phyloP scores from a whole-genome alignment of 495 filamentous ascomycete genomes.

The Tetracladium marchalianum region DNA sequence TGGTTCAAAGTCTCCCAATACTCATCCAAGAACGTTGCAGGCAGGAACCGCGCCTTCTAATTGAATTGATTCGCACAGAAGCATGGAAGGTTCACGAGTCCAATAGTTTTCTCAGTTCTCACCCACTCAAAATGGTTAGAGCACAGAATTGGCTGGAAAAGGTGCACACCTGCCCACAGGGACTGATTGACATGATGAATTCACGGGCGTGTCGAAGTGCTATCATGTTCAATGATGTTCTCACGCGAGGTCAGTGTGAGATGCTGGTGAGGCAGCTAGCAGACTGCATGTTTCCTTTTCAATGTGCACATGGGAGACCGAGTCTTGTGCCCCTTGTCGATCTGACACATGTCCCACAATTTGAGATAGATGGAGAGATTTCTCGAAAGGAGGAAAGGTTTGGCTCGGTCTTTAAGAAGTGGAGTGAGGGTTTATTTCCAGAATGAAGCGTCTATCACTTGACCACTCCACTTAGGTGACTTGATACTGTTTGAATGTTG shows the following conservation, averaged over 20 bases:
- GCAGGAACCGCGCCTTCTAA: conserved; percentile 54
- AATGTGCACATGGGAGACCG: conserved; percentile 82
- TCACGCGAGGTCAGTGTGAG: conserved; percentile 56
- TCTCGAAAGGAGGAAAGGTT: background rate
- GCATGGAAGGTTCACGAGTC: conserved; percentile 47
- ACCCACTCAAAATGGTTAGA: background rate
- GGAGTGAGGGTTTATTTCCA: no score
- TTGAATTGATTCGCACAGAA: conserved; percentile 65
- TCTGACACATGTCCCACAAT: conserved; percentile 22
- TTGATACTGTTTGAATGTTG: no score
- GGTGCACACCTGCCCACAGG: conserved; percentile 59
- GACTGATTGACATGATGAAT: conserved; percentile 80
- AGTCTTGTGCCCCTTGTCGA: conserved; percentile 67
- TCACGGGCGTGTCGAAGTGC: conserved; percentile 83
- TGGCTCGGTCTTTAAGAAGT: background rate
- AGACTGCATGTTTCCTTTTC: conserved; percentile 74
- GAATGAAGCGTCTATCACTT: no score
- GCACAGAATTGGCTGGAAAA: conserved; percentile 14
- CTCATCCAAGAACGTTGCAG: conserved; percentile 69
- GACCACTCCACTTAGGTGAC: no score
- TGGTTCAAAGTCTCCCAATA: conserved; percentile 51
- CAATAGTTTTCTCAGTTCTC: background rate
- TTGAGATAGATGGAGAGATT: background rate
- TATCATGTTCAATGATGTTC: conserved; percentile 91
- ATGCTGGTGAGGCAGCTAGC: conserved; percentile 52